Evolutionary conservation across 331 rosid genomes (phyloP).

Genomic region (Quercus tomentella): DNA sequence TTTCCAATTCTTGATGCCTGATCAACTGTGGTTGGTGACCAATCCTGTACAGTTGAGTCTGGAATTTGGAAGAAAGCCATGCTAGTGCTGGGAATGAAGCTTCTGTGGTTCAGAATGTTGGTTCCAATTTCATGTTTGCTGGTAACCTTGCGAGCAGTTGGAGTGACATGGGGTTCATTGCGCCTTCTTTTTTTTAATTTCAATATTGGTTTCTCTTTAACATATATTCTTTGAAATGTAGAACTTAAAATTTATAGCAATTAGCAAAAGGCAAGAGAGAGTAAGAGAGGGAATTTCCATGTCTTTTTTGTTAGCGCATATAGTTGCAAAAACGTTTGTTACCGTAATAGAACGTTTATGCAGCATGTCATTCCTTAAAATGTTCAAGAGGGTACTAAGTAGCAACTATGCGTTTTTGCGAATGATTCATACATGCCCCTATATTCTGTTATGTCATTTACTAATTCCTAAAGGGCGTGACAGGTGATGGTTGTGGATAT

Average conservation of each 20-base stretch:
- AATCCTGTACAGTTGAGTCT: constrained; percentile 7
- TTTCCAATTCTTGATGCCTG: constrained; percentile 56
- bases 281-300: not conserved
- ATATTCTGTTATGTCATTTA: no score
- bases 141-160: constrained; percentile 25
- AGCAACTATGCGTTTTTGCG: no score
- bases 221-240: not conserved
- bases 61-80: constrained; percentile 30
- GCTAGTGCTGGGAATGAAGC: constrained; percentile 71
- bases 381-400: no score
- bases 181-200: not conserved
- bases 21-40: constrained; percentile 26
- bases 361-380: no score
- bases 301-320: no score
- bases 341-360: no score
- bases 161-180: constrained; percentile 1
- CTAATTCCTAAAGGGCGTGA: no score
- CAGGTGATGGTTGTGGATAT: no score
- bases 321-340: no score
- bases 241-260: not conserved
- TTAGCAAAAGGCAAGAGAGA: not conserved
- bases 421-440: no score
- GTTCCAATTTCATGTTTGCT: constrained; percentile 21
- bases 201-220: not conserved
- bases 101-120: constrained; percentile 60